phyloP scores from a whole-genome alignment of 106 monocot species.

The Dendrobium nobile region DNA sequence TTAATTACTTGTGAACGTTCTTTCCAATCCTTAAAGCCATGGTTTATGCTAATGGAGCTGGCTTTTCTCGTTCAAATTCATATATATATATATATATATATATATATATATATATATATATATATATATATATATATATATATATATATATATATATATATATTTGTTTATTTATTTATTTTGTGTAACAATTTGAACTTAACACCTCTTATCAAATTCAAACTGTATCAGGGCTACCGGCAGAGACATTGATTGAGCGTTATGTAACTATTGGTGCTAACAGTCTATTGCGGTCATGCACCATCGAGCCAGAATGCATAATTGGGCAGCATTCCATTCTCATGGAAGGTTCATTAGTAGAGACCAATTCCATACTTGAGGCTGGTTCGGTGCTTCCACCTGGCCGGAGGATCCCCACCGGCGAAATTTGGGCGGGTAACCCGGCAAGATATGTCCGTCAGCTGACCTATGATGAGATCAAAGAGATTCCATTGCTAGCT shows the following conservation, averaged over 20 bases:
- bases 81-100: no score
- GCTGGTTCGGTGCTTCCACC: slow-evolving; percentile 91
- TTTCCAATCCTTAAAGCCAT: neutral
- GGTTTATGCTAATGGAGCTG: neutral
- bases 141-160: no score
- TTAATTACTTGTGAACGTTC: neutral
- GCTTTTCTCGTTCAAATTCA: neutral
- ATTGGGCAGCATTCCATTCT: slow-evolving; percentile 90
- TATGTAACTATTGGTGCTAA: slow-evolving; percentile 90
- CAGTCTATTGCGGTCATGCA: slow-evolving; percentile 83
- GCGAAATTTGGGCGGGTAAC: slow-evolving; percentile 94
- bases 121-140: no score
- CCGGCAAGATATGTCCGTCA: slow-evolving; percentile 78
- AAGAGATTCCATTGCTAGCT: slow-evolving; percentile 86
- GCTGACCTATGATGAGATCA: slow-evolving; percentile 76
- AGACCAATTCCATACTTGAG: slow-evolving; percentile 90
- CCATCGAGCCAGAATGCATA: slow-evolving; percentile 89
- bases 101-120: no score
- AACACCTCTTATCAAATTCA: neutral
- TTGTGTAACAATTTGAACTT: no score
- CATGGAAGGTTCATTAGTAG: slow-evolving; percentile 92
- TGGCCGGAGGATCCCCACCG: slow-evolving; percentile 71
- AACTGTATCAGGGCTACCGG: slow-evolving; percentile 66
- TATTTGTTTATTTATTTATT: no score
- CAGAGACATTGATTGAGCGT: slow-evolving; percentile 76